These are phyloP conservation scores for Picochlorum sp. DNA, from an alignment of 139 green algal species.

Conservation along the genomic window DNA sequence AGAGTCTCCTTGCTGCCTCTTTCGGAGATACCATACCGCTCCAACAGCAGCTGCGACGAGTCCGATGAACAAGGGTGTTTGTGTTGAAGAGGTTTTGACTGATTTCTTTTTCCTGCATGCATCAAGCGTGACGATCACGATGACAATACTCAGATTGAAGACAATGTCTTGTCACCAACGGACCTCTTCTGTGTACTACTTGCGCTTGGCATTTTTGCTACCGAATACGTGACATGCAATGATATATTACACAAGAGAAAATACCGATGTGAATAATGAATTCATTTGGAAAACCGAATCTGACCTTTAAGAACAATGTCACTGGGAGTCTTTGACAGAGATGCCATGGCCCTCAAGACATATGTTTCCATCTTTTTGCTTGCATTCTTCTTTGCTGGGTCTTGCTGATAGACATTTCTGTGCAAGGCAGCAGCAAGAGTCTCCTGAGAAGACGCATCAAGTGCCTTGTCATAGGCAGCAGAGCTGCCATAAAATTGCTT, in stretches of 20 bases:
- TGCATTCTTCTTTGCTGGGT: conserved; percentile 6
- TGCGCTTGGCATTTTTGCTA: not conserved
- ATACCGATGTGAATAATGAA: not conserved
- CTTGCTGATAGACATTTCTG: conserved; percentile 40
- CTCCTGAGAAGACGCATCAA: conserved; percentile 4
- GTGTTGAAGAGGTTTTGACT: not conserved
- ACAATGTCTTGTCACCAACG: no score
- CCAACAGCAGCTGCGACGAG: not conserved
- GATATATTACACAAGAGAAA: no score
- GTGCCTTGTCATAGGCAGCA: conserved; percentile 45
- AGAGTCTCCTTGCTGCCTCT: not conserved
- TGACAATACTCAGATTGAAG: no score
- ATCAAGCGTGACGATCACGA: not conserved
- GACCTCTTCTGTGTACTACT: not conserved
- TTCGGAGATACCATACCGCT: not conserved
- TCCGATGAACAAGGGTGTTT: not conserved
- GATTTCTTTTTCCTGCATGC: not conserved
- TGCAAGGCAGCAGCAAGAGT: conserved; percentile 24
- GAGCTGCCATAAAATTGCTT: conserved; percentile 51
- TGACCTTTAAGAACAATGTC: conserved; percentile 30
- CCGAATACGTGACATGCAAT: not conserved
- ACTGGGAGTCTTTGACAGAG: conserved; percentile 30
- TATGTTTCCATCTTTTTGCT: conserved; percentile 28
- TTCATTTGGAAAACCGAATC: conserved; percentile 25
- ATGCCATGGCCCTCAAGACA: conserved; percentile 38